Evolutionary conservation across 768 basidiomycete species (phyloP).

Genomic region (Pleurotus sapidus): DNA sequence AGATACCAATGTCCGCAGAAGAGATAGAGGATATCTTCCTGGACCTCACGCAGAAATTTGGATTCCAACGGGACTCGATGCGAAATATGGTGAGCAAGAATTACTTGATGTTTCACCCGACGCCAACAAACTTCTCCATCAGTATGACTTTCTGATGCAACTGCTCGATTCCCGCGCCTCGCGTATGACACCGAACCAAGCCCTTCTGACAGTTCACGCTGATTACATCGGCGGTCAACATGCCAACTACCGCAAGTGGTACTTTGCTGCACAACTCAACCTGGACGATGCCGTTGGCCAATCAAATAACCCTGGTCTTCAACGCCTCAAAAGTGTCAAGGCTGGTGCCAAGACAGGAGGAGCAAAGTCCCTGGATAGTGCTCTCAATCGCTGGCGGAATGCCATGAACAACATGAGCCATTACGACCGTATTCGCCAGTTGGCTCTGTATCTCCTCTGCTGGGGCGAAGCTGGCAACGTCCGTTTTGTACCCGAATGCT

Average conservation of each 20-base stretch:
- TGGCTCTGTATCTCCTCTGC: conserved; percentile 93
- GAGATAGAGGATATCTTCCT: conserved; percentile 99
- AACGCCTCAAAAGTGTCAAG: conserved; percentile 84
- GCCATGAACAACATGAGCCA: conserved; percentile 99
- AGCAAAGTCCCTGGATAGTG: conserved; percentile 86
- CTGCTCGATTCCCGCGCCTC: conserved; percentile 97
- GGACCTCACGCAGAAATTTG: conserved; percentile 98
- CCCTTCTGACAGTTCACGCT: conserved; percentile 93
- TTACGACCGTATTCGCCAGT: conserved; percentile 95
- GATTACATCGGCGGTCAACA: conserved; percentile 99
- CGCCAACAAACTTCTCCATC: conserved; percentile 13
- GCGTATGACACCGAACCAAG: conserved; percentile 95
- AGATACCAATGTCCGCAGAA: conserved; percentile 95
- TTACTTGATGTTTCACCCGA: conserved; percentile 5
- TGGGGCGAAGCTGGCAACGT: conserved; percentile 99
- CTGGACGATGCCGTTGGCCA: conserved; percentile 98
- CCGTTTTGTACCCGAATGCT: conserved; percentile 92
- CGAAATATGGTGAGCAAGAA: conserved; percentile 74
- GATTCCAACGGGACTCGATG: conserved; percentile 96
- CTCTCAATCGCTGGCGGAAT: conserved; percentile 92
- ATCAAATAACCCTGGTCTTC: conserved; percentile 88
- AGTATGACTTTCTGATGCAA: conserved; percentile 99
- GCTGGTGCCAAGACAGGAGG: conserved; percentile 42
- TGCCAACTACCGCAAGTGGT: conserved; percentile 99
- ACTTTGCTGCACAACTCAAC: conserved; percentile 98